These are phyloP conservation scores for Metschnikowia noctiluminum DNA, from an alignment of 805 yeast species.

Conservation along the genomic window DNA sequence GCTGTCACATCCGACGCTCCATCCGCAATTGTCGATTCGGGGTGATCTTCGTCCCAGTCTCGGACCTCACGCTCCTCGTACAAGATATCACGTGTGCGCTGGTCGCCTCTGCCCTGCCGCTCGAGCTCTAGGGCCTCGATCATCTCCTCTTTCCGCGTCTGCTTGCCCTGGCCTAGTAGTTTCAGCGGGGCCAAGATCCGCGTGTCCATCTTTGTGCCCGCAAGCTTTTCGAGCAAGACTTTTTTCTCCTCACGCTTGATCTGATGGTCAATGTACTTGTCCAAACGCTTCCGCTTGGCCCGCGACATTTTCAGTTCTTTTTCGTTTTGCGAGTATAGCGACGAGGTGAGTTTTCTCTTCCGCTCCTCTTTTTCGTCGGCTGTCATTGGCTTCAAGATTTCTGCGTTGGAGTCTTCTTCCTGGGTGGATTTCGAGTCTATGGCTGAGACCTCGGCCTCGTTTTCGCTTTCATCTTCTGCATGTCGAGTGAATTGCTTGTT, in stretches of 20 bases:
- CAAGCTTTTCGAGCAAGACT: slow-evolving; percentile 66
- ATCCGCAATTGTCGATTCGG: no score
- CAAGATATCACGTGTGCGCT: slow-evolving; percentile 54
- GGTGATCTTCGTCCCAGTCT: slow-evolving; percentile 47
- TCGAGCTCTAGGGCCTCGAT: slow-evolving; percentile 74
- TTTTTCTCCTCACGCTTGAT: slow-evolving; percentile 85
- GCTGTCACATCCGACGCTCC: no score
- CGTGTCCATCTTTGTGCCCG: slow-evolving; percentile 68
- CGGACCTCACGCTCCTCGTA: slow-evolving; percentile 66
- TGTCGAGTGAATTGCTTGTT: slow-evolving; percentile 65
- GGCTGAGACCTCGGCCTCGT: slow-evolving; percentile 5
- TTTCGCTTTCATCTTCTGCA: slow-evolving; percentile 19
- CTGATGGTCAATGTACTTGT: slow-evolving; percentile 90
- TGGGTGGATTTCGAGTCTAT: no score
- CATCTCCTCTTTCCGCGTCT: slow-evolving; percentile 65
- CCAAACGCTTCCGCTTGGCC: slow-evolving; percentile 73
- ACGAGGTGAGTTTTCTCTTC: slow-evolving; percentile 61
- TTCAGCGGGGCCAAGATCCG: slow-evolving; percentile 68
- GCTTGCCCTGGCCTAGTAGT: slow-evolving; percentile 69
- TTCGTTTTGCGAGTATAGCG: slow-evolving; percentile 50
- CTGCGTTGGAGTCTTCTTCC: slow-evolving; percentile 52
- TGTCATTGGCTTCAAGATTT: slow-evolving; percentile 58
- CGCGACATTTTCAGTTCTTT: slow-evolving; percentile 66
- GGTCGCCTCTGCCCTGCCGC: slow-evolving; percentile 66
- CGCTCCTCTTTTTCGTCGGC: slow-evolving; percentile 60